These are phyloP conservation scores for Pigoraptor vietnamica DNA, from an alignment of 78 protist species.

Conservation along the genomic window DNA sequence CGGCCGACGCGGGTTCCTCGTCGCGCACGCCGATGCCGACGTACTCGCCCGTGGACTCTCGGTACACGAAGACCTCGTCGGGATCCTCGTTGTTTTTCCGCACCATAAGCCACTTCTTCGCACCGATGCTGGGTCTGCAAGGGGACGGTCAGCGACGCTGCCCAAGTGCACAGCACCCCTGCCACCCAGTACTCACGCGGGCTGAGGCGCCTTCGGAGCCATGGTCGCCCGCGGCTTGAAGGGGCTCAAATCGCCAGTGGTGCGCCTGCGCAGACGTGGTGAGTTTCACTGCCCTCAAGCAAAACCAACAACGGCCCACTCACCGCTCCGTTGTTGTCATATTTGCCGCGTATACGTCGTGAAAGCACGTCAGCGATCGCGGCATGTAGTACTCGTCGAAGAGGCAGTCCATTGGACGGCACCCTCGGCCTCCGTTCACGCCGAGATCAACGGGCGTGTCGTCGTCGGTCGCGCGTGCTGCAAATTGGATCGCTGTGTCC, in stretches of 20 bases:
- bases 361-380: background rate
- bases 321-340: background rate
- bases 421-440: background rate
- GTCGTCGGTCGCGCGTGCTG: background rate
- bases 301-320: background rate
- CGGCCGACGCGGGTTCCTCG: background rate
- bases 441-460: background rate
- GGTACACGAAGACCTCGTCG: background rate
- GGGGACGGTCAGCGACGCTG: too few species aligned
- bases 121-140: background rate
- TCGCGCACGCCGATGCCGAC: background rate
- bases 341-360: background rate
- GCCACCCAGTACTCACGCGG: background rate
- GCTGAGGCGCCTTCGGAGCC: background rate
- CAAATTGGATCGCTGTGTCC: background rate
- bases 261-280: too few species aligned
- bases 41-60: background rate
- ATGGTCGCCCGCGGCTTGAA: background rate
- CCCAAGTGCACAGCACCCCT: too few species aligned
- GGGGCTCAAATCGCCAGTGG: background rate
- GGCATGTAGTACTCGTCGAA: background rate
- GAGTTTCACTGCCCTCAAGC: too few species aligned
- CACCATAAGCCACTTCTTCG: background rate
- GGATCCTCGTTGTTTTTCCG: background rate
- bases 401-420: background rate